Evolutionary conservation across 768 basidiomycete species (phyloP).

Genomic region (Lactifluus pinguis): DNA sequence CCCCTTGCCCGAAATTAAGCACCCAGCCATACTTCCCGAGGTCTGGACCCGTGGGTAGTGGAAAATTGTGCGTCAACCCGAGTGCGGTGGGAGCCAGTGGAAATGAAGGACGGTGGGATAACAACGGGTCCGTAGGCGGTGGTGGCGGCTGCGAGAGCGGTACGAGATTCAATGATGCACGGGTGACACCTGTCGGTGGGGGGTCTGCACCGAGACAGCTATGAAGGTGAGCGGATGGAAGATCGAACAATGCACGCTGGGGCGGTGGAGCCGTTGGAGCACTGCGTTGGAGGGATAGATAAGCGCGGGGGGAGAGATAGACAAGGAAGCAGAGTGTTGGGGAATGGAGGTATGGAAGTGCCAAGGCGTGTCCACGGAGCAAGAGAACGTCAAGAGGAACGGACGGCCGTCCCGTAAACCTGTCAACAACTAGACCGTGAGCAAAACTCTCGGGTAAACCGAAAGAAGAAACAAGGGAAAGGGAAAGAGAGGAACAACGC

Average conservation of each 20-base stretch:
- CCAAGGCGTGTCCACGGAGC: slow-evolving; percentile 53
- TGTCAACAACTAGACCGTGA: not conserved
- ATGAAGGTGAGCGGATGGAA: slow-evolving; percentile 43
- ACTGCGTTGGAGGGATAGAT: slow-evolving; percentile 50
- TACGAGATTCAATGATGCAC: slow-evolving; percentile 44
- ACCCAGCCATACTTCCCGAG: slow-evolving; percentile 42
- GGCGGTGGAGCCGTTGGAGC: slow-evolving; percentile 24
- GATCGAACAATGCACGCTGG: slow-evolving; percentile 34
- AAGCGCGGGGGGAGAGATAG: slow-evolving; percentile 59
- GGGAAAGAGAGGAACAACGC: slow-evolving; percentile 12
- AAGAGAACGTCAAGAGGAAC: slow-evolving; percentile 68
- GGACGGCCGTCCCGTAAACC: slow-evolving; percentile 21
- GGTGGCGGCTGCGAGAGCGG: slow-evolving; percentile 31
- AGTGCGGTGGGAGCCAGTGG: slow-evolving; percentile 38
- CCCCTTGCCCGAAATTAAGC: slow-evolving; percentile 65
- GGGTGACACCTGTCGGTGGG: slow-evolving; percentile 38
- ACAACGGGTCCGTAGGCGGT: slow-evolving; percentile 19
- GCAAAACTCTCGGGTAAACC: not conserved
- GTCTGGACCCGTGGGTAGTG: slow-evolving; percentile 29
- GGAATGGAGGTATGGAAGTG: slow-evolving; percentile 59
- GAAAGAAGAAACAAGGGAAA: slow-evolving; percentile 17
- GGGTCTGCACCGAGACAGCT: slow-evolving; percentile 32
- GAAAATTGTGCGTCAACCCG: slow-evolving; percentile 45
- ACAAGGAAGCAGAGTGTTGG: slow-evolving; percentile 68
- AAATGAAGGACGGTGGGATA: slow-evolving; percentile 41